phyloP scores from a whole-genome alignment of 2,329 filamentous ascomycete genomes.

The Ophiostoma sp. region DNA sequence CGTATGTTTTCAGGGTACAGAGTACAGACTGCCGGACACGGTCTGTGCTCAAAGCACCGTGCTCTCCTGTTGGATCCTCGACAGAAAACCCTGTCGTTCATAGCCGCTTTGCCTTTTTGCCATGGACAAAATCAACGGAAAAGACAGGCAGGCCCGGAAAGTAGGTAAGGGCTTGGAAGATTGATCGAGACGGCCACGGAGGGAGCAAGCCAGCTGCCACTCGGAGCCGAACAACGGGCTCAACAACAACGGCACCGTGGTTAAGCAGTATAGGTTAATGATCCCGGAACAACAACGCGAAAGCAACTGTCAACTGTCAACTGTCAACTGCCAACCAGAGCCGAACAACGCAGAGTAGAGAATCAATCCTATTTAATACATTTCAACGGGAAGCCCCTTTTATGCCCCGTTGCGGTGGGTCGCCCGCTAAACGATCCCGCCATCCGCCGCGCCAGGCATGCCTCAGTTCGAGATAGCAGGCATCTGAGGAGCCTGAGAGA shows the following conservation, averaged over 20 bases:
- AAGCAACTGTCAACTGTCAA: neutral
- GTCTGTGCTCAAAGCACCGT: slow-evolving; percentile 12
- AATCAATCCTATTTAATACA: neutral
- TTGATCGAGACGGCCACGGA: neutral
- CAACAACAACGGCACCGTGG: neutral
- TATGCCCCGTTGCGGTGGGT: slow-evolving; percentile 3
- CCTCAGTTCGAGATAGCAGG: neutral
- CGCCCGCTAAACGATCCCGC: neutral
- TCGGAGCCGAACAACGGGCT: neutral
- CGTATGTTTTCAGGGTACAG: neutral
- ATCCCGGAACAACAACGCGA: neutral
- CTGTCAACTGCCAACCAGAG: neutral
- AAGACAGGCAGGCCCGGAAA: neutral
- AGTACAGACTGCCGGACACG: slow-evolving; percentile 1
- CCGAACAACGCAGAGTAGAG: neutral
- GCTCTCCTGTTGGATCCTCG: neutral
- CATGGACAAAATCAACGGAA: neutral
- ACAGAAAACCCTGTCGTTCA: neutral
- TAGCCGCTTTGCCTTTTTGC: slow-evolving; percentile 9
- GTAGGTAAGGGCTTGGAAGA: neutral
- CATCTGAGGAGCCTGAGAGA: no score
- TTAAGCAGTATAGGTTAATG: neutral
- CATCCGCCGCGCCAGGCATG: neutral
- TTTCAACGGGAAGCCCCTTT: slow-evolving; percentile 2
- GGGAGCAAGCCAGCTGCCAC: neutral